Evolutionary conservation across 176 grass and related monocot species (phyloP).

Genomic region (Puccinellia tenuiflora): DNA sequence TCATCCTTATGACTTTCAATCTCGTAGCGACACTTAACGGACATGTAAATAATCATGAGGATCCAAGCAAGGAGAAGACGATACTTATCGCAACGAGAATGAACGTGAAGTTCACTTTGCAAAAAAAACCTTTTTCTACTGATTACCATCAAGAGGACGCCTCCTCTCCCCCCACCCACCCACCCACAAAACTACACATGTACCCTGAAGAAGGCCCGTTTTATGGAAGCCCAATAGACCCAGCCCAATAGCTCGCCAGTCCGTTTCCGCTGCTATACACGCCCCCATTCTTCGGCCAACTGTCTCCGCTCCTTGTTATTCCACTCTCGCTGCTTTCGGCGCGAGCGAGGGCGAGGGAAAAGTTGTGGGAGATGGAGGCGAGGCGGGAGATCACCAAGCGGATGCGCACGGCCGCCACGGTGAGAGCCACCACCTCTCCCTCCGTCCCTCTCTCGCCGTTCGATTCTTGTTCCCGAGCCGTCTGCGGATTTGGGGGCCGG

Average conservation of each 20-base stretch:
- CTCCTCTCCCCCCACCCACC: no score
- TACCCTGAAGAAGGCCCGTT: background rate
- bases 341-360: background rate
- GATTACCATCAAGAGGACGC: no score
- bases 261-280: background rate
- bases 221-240: background rate
- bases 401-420: constrained; percentile 33
- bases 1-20: no score
- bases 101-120: no score
- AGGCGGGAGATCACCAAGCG: constrained; percentile 32
- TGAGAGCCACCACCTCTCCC: background rate
- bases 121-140: no score
- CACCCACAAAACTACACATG: no score
- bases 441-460: background rate
- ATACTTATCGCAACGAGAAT: no score
- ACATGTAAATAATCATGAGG: no score
- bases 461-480: background rate
- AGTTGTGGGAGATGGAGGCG: background rate
- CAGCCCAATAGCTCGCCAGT: background rate
- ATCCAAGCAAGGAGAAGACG: no score
- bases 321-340: background rate
- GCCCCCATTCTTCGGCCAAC: background rate
- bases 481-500: background rate
- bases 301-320: background rate
- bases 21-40: no score